Base-by-base conservation (phyloP, 2,329 filamentous ascomycete genomes). In the Microdochium trichocladiopsis region DNA sequence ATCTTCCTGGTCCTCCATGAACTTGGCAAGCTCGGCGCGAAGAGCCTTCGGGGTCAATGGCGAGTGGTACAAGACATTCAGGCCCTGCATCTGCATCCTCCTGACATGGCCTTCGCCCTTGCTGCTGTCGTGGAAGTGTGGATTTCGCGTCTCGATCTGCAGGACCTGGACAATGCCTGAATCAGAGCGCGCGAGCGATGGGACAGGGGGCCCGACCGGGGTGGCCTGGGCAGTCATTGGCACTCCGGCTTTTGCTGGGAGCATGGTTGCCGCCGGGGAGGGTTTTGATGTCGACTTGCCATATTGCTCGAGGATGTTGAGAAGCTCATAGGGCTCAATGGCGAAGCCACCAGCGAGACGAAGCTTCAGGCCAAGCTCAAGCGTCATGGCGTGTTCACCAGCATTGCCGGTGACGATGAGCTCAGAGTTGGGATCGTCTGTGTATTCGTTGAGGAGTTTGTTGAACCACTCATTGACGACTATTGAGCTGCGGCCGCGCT, bases 301-400 rank as follows among this genome's bases (percentile, higher is more conserved):
- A 37, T 58, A 57, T 14, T 51, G 55, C 47, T 62, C 57, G 4
- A 67, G 53, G 9, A 67, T 53, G 51, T 67, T 60, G 28, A 67
- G 50, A 28, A 61, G 62, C 50, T 68, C 63, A 47, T 63, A 68
- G 2, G 66, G 65, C 58, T 68, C 66, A 48, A 68, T 63, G 43
- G 65, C 65, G 31, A 66, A 68, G 11, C 66, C 65, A 36, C 60
- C 56, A 1, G 65, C 66, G 33, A 65, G 50, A 16, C 60, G 52
- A 25, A 67, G 56, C 56, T 68, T 63, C 10, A 60, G 50, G 2
- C 66, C 70, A n/a, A 73, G 57, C 8, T 61, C 62, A 54, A 72
- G 63, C 12, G 61, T 65, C 61, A 72, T 69, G 53, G 65, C 63
- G 49, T 67, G 64, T 52, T 67, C 64, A 25, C 63, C 66, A 1